Evolutionary conservation across 306 rosid species (phyloP).

Genomic region (Fragaria nilgerrensis): DNA sequence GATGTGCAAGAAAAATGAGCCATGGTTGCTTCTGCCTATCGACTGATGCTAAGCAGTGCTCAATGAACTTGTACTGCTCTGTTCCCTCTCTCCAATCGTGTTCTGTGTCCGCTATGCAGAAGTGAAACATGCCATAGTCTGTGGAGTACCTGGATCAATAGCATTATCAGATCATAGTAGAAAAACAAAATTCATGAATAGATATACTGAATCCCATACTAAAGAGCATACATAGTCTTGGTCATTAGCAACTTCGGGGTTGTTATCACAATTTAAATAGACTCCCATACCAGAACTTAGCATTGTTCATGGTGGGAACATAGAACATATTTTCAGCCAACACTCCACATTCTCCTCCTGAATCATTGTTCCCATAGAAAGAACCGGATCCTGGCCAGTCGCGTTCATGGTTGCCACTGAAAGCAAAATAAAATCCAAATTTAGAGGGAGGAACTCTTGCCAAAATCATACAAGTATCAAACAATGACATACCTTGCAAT

Average conservation of each 20-base stretch:
- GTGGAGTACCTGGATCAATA: constrained; percentile 57
- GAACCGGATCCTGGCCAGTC: constrained; percentile 91
- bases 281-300: constrained; percentile 66
- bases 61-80: constrained; percentile 76
- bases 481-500: constrained; percentile 54
- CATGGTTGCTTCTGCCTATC: constrained; percentile 90
- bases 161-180: not conserved
- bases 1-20: constrained; percentile 86
- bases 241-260: not conserved
- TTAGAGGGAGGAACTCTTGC: constrained; percentile 5
- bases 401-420: constrained; percentile 92
- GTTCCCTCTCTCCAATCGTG: constrained; percentile 90
- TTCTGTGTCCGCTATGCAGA: constrained; percentile 87
- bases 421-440: constrained; percentile 29
- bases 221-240: not conserved
- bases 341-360: constrained; percentile 95
- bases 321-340: constrained; percentile 81
- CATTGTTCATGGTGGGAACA: constrained; percentile 84
- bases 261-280: not conserved
- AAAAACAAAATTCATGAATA: no score
- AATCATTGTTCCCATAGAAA: constrained; percentile 67
- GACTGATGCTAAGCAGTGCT: constrained; percentile 75
- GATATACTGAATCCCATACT: not conserved
- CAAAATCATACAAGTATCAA: not conserved
- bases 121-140: constrained; percentile 89